Evolutionary conservation across 192 early-diverging fungal genomes (phyloP).

Genomic region (Thamnidium elegans): DNA sequence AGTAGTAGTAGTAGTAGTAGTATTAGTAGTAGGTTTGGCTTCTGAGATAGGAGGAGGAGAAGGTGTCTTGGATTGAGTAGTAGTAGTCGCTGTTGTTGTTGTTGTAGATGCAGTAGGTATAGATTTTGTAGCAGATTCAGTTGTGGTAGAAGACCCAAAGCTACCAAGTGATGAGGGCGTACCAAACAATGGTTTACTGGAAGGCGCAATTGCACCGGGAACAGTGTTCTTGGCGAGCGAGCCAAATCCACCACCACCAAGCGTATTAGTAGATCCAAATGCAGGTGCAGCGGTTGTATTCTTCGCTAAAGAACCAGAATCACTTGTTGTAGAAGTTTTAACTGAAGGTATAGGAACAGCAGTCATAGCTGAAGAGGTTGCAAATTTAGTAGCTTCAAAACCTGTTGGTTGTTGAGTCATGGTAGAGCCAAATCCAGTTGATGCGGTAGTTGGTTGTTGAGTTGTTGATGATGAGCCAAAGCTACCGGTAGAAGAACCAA

Average conservation of each 20-base stretch:
- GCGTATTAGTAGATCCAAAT: slow-evolving; percentile 10
- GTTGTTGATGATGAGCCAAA: neutral
- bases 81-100: neutral
- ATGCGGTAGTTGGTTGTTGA: slow-evolving; percentile 15
- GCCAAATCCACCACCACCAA: slow-evolving; percentile 19
- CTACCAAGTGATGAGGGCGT: neutral
- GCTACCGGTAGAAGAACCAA: neutral
- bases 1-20: neutral
- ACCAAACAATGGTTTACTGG: slow-evolving; percentile 13
- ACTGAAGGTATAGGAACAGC: slow-evolving; percentile 10
- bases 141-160: neutral
- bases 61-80: neutral
- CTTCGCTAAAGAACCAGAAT: neutral
- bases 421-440: slow-evolving; percentile 9
- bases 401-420: slow-evolving; percentile 4
- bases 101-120: neutral
- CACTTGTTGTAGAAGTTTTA: neutral
- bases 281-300: neutral
- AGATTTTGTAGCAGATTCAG: slow-evolving; percentile 22
- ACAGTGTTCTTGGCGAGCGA: neutral
- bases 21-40: neutral
- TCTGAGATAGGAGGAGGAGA: neutral
- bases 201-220: neutral
- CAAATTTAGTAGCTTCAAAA: slow-evolving; percentile 18
- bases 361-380: neutral